Evolutionary conservation across 2,329 filamentous ascomycete genomes (phyloP).

Genomic region (Chaetomiaceae sp.): DNA sequence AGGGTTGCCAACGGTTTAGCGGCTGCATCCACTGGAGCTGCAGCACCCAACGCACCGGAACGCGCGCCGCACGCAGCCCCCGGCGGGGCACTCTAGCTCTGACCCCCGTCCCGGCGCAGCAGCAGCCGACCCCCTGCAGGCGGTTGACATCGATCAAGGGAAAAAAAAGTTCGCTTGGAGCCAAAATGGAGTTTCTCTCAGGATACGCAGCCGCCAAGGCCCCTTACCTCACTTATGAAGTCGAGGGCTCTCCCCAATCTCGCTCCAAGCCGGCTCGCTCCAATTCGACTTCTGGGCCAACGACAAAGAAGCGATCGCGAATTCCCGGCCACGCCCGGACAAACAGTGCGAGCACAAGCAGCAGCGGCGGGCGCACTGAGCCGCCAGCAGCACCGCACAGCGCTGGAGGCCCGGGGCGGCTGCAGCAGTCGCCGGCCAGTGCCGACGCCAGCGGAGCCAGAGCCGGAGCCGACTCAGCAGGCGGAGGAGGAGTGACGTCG

Average conservation of each 20-base stretch:
- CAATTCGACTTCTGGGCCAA: slow-evolving; percentile 27
- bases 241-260: slow-evolving; percentile 24
- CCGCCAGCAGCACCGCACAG: slow-evolving; percentile 9
- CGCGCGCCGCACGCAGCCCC: slow-evolving; percentile 8
- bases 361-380: slow-evolving; percentile 23
- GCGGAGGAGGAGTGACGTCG: slow-evolving; percentile 11
- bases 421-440: slow-evolving; percentile 14
- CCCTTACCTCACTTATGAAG: slow-evolving; percentile 28
- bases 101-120: slow-evolving; percentile 11
- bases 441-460: slow-evolving; percentile 13
- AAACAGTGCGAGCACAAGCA: slow-evolving; percentile 32
- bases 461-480: slow-evolving; percentile 8
- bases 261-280: slow-evolving; percentile 25
- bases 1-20: slow-evolving; percentile 2
- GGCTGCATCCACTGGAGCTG: slow-evolving; percentile 14
- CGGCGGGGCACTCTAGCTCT: slow-evolving; percentile 4
- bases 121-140: background rate
- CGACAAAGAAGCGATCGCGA: slow-evolving; percentile 24
- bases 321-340: slow-evolving; percentile 31
- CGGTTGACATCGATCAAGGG: background rate
- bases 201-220: slow-evolving; percentile 28
- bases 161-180: slow-evolving; percentile 10
- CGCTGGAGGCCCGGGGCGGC: slow-evolving; percentile 15
- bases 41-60: slow-evolving; percentile 15
- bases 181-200: slow-evolving; percentile 29